Percentiles rank a stretch among this genome's conserved stretches.
Evolutionary conservation across 2,329 filamentous ascomycete genomes (phyloP).

Genomic region (Aspergillus aculeatus): DNA sequence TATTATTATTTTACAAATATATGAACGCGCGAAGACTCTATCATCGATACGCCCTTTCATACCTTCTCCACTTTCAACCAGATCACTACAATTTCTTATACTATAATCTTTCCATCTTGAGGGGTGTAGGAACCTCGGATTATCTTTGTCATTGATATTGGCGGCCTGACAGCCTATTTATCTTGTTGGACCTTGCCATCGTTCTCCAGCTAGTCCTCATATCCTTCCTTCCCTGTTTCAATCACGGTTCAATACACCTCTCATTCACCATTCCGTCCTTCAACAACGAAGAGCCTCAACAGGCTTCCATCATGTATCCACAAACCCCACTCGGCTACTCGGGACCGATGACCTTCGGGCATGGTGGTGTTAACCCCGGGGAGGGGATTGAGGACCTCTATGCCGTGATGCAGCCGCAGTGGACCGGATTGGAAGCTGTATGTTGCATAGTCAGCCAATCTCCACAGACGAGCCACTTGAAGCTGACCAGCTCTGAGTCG

Average conservation of each 20-base stretch:
- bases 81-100: not conserved
- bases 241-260: constrained; percentile 27
- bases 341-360: constrained; percentile 29
- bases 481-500: constrained; percentile 10
- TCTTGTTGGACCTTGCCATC: constrained; percentile 10
- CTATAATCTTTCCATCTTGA: constrained; percentile 1
- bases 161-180: constrained; percentile 6
- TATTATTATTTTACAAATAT: constrained; percentile 18
- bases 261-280: constrained; percentile 12
- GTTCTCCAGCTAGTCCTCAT: constrained; percentile 5
- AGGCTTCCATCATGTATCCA: constrained; percentile 29
- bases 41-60: constrained; percentile 16
- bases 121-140: not conserved
- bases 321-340: constrained; percentile 20
- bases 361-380: constrained; percentile 21
- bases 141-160: not conserved
- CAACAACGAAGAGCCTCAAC: constrained; percentile 16
- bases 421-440: constrained; percentile 34
- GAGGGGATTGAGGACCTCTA: constrained; percentile 33
- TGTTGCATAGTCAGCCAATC: constrained; percentile 10
- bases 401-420: constrained; percentile 26
- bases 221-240: constrained; percentile 12
- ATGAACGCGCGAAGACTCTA: constrained; percentile 24
- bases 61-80: constrained; percentile 3
- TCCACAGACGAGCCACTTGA: not conserved